phyloP scores from a whole-genome alignment of 805 yeast species.

The Saccharomyces paradoxus region DNA sequence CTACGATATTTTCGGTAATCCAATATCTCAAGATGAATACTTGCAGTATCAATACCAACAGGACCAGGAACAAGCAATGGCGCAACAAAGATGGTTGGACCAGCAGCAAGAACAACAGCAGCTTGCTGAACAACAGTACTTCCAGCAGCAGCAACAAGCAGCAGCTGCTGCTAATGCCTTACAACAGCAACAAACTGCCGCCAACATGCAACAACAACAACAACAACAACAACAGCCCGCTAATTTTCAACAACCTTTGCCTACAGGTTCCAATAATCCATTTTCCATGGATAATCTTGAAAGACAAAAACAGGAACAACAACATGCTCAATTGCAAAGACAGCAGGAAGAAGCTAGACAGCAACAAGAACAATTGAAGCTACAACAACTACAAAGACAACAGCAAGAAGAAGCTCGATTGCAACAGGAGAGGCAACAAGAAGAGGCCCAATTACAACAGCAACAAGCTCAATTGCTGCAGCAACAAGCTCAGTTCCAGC shows the following conservation, averaged over 20 bases:
- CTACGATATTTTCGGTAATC: constrained; percentile 25
- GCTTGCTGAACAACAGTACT: background rate
- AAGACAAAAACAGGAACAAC: constrained; percentile 2
- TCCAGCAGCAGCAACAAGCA: background rate
- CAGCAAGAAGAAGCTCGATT: constrained; percentile 20
- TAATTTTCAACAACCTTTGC: constrained; percentile 42
- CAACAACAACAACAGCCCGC: constrained; percentile 20
- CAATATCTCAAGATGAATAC: constrained; percentile 24
- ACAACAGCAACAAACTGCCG: background rate
- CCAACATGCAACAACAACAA: background rate
- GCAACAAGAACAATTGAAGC: constrained; percentile 24
- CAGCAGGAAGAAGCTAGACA: constrained; percentile 11
- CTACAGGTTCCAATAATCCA: constrained; percentile 73
- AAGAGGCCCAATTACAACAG: constrained; percentile 13
- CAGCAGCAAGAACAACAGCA: constrained; percentile 9
- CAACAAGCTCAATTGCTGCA: constrained; percentile 2
- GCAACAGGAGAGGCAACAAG: constrained; percentile 22
- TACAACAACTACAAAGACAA: constrained; percentile 20
- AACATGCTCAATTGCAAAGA: background rate
- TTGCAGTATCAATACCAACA: constrained; percentile 15
- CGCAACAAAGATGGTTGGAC: constrained; percentile 9
- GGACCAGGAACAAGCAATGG: constrained; percentile 8
- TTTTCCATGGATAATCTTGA: constrained; percentile 41
- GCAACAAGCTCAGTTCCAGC: constrained; percentile 7
- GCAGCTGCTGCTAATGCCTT: background rate